Percentiles rank a stretch among this genome's conserved stretches.
phyloP scores from a whole-genome alignment of 129 eudicot genomes.

The Logfia minima region DNA sequence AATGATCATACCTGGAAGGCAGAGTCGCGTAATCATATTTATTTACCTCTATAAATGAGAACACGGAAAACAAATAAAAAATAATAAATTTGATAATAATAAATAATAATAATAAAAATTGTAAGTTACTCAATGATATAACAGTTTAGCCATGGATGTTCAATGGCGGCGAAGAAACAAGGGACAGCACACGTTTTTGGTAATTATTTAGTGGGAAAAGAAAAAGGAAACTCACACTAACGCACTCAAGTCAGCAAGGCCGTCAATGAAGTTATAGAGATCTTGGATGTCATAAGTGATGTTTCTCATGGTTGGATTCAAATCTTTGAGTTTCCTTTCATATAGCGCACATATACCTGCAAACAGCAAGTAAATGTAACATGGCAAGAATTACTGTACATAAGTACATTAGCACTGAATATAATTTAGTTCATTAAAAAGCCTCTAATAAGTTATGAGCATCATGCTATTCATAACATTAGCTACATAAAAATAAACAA shows the following conservation, averaged over 20 bases:
- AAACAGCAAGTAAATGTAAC: not conserved
- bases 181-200: not conserved
- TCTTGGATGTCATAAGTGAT: slow-evolving; percentile 89
- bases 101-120: not conserved
- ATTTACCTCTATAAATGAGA: not conserved
- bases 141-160: slow-evolving; percentile 6
- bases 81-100: not conserved
- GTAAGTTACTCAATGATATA: not conserved
- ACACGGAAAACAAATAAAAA: not conserved
- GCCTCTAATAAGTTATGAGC: not conserved
- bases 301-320: slow-evolving; percentile 79
- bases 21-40: not conserved
- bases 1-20: slow-evolving; percentile 80
- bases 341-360: slow-evolving; percentile 94
- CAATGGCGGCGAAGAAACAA: slow-evolving; percentile 9
- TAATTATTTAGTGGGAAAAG: slow-evolving; percentile 22
- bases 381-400: not conserved
- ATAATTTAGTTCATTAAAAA: not conserved
- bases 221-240: slow-evolving; percentile 71
- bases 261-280: slow-evolving; percentile 92
- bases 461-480: not conserved
- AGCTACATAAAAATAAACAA: not conserved
- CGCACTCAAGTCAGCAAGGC: slow-evolving; percentile 95
- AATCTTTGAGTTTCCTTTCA: slow-evolving; percentile 88
- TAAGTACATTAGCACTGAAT: not conserved